Conservation (phyloP, 139 green algal genomes). For the Chlamydomonas sphaeroides region DNA sequence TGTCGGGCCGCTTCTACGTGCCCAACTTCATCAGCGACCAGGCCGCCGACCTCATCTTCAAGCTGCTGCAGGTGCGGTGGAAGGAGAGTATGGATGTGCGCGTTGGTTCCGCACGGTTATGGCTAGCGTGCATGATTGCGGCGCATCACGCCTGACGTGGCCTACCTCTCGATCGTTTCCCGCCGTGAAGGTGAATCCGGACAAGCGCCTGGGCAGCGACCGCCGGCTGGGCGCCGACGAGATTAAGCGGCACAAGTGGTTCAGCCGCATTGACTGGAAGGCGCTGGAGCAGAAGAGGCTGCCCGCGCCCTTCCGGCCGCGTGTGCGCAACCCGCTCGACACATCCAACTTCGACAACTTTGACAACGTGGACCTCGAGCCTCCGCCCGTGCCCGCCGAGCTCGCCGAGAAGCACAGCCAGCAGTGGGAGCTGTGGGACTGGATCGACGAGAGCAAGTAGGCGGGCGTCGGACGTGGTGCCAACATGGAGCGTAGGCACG, state of each 20-base stretch:
- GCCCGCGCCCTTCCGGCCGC: constrained; percentile 63
- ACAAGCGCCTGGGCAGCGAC: constrained; percentile 71
- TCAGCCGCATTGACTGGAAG: constrained; percentile 73
- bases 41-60: constrained; percentile 82
- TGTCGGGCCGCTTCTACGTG: constrained; percentile 79
- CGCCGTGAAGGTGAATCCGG: constrained; percentile 79
- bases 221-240: constrained; percentile 57
- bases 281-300: constrained; percentile 63
- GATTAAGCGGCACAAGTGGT: constrained; percentile 80
- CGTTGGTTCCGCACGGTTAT: no score
- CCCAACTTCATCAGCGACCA: constrained; percentile 77
- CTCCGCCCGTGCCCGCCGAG: constrained; percentile 41
- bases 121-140: no score
- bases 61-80: constrained; percentile 77
- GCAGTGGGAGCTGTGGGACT: constrained; percentile 65
- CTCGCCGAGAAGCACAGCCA: constrained; percentile 48
- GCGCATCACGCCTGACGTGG: no score
- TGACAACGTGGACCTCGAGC: constrained; percentile 61
- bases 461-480: no score
- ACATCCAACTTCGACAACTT: constrained; percentile 83
- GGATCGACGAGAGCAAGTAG: constrained; percentile 48
- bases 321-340: constrained; percentile 67
- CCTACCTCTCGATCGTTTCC: no score
- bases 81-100: no score
- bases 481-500: no score